A percentile compares a stretch with the other conserved stretches of the same genome.
phyloP scores from a whole-genome alignment of 345 rosid species.

The Salix exigua region DNA sequence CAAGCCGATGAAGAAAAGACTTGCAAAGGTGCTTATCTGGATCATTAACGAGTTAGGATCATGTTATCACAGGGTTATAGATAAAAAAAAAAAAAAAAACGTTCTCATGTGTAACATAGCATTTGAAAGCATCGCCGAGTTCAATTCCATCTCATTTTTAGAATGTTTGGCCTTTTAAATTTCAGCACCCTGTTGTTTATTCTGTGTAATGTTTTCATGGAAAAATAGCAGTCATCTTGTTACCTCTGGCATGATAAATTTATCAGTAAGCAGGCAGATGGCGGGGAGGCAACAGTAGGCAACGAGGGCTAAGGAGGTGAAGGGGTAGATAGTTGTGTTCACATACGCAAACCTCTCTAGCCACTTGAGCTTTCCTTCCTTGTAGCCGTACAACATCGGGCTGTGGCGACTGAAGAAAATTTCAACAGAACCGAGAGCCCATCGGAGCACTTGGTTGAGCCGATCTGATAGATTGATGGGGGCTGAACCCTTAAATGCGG shows the following conservation, averaged over 20 bases:
- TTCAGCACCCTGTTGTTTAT: not conserved
- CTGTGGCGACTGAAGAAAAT: conserved; percentile 95
- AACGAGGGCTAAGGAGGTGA: conserved; percentile 85
- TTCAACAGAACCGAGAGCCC: conserved; percentile 99
- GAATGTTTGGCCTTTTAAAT: not conserved
- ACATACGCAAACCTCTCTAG: conserved; percentile 86
- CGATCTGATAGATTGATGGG: conserved; percentile 94
- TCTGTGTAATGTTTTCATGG: not conserved
- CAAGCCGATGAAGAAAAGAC: conserved; percentile 82
- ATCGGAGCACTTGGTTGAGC: conserved; percentile 91
- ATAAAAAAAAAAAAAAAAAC: not conserved
- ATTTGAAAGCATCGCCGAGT: not conserved
- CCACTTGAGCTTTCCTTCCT: conserved; percentile 90
- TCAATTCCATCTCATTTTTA: not conserved
- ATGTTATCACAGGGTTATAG: not conserved
- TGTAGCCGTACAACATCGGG: conserved; percentile 84
- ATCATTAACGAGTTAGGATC: conserved; percentile 5
- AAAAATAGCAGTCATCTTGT: conserved; percentile 4
- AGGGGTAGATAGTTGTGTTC: conserved; percentile 93
- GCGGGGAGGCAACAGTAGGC: conserved; percentile 94
- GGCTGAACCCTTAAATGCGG: conserved; percentile 97
- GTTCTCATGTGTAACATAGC: not conserved
- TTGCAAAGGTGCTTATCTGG: conserved; percentile 93
- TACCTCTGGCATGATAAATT: conserved; percentile 98
- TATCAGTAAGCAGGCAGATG: conserved; percentile 88